Base-by-base conservation (phyloP, 768 basidiomycete genomes). In the Phlebiopsis gigantea region DNA sequence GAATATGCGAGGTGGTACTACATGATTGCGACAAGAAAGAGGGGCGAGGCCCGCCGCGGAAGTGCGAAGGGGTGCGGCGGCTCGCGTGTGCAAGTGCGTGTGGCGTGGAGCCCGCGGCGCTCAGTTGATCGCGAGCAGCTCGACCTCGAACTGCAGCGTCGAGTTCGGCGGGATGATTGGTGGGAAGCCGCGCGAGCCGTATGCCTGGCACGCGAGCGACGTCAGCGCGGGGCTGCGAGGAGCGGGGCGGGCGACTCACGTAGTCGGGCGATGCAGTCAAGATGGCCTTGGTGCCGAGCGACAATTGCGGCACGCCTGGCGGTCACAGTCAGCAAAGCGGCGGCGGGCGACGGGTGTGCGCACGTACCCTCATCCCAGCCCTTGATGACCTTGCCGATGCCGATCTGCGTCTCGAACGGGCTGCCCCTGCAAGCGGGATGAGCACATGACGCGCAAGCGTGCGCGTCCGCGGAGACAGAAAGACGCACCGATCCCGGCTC, bases 311-410 rank as follows among this genome's bases (percentile, higher is more conserved):
- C 15, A 95, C 90, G 49, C 85, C 90, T 92, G 64, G 21, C 9
- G 56, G 34, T 39, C 12, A 12, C 34, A 57, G 61, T 60, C 26
- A 57, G 53, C 51, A 63, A 59, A 5, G 53, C 51, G 59, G 24
- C 49, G 31, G 25, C 48, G 39, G 26, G 34, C 44, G 19, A 26
- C 22, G 28, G n/a, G 24, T 29, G 10, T 31, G 14, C 7, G 25
- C 31, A 71, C 78, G 63, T 61, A 86, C 93, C 92, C 69, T 93
- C 89, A 65, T 93, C 92, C 93, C 91, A 94, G 28, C 92, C 90
- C 66, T 78, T 87, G 73, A 95, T 93, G 46, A 95, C 92, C 66
- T 85, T 84, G 7, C 89, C 88, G 19, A 83, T 74, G 45, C 92
- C 90, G 60, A 93, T 92, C 66, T 80, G 66, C 2, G 88, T 90